A percentile compares a stretch with the other conserved stretches of the same genome.
Evolutionary conservation across 2,329 filamentous ascomycete genomes (phyloP).

Genomic region (Chrysosporium keratinophilum): DNA sequence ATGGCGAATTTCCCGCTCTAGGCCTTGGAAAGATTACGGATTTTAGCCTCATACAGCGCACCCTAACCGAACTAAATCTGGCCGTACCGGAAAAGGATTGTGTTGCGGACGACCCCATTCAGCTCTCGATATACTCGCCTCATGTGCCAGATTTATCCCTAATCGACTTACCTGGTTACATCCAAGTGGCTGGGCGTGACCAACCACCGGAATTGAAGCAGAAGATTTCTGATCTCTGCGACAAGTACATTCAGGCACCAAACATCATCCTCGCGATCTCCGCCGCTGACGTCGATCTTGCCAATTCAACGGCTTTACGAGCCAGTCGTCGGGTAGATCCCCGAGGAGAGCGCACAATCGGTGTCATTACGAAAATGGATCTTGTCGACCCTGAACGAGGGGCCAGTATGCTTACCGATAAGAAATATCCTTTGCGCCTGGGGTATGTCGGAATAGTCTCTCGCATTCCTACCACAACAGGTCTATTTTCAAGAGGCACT

Average conservation of each 20-base stretch:
- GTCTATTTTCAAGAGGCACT: constrained; percentile 73
- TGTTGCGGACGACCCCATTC: constrained; percentile 93
- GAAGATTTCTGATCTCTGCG: constrained; percentile 90
- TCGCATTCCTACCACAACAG: constrained; percentile 56
- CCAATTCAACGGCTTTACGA: constrained; percentile 85
- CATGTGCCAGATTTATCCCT: constrained; percentile 91
- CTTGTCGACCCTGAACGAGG: constrained; percentile 77
- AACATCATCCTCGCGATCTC: constrained; percentile 97
- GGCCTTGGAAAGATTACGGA: constrained; percentile 83
- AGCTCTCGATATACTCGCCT: constrained; percentile 87
- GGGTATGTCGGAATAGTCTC: constrained; percentile 95
- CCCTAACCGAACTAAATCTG: constrained; percentile 85
- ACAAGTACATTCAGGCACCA: constrained; percentile 93
- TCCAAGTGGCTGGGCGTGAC: constrained; percentile 84
- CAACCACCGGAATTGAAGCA: constrained; percentile 87
- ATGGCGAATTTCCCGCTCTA: constrained; percentile 90
- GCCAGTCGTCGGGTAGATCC: constrained; percentile 89
- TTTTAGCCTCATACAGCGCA: constrained; percentile 77
- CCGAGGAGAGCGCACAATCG: constrained; percentile 88
- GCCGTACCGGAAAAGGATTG: constrained; percentile 85
- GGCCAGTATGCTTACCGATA: constrained; percentile 67
- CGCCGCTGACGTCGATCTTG: constrained; percentile 90
- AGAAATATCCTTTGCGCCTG: constrained; percentile 86
- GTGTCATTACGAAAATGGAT: constrained; percentile 99
- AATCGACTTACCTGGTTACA: constrained; percentile 94